Base-by-base conservation (phyloP, 352 stramenopile species). In the Aphanomyces stellatus region DNA sequence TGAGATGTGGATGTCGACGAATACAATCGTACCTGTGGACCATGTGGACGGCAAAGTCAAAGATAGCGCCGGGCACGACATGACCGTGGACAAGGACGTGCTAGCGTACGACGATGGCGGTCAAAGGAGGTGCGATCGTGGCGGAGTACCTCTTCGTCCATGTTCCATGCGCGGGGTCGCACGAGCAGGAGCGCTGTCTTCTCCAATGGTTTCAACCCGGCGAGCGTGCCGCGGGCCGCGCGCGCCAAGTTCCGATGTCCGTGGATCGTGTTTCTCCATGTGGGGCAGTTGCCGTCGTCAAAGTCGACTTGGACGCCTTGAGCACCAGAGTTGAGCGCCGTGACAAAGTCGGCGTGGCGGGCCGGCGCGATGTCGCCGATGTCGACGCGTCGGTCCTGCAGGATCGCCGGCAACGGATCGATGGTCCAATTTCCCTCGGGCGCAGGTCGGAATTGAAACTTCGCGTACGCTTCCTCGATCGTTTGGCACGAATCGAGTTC, bases 1-100 rank as follows among this genome's bases (percentile, higher is more conserved):
- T n/a, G n/a, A n/a, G n/a, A n/a, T n/a, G n/a, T n/a, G n/a, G n/a
- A n/a, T n/a, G n/a, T n/a, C n/a, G 46, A 49, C 3, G 8, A 13
- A 48, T 6, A 53, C 30, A 28, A 4, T 48, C n/a, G 34, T 53
- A 64, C 56, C 56, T 64, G 56, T 64, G 56, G 33, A 64, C 53
- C 37, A 64, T 64, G 56, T 64, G 56, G n/a, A 64, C 7, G 33
- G 25, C 56, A 49, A 64, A 64, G n/a, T 64, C 56, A 53, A 64
- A 64, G 22, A 64, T 19, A 2, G 56, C 56, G 11, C 56, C 56
- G 30, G 56, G 56, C 31, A 49, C 27, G 4, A 53, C 56, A 25
- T 49, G 30, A 8, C 56, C 56, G 17, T 64, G n/a, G 4, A 64
- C 41, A 7, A 64, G 13, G 28, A 64, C 56, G 24, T 64, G n/a